A percentile compares a stretch with the other conserved stretches of the same genome.
Conservation (phyloP, 352 stramenopile genomes). For the Phytophthora tubulina region DNA sequence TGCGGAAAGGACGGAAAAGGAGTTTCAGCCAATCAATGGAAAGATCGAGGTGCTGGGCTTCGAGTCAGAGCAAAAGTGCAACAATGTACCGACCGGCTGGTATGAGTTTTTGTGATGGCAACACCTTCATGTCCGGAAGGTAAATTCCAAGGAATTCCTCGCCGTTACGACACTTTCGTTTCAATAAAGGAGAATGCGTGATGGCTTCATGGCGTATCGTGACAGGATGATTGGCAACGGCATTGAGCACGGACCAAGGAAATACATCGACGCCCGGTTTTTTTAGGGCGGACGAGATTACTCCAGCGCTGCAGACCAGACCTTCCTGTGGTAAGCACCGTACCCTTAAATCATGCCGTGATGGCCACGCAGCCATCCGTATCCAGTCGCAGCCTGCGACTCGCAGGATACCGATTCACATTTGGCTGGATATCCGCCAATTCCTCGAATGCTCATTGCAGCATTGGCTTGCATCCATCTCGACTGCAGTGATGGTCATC, state of each 20-base stretch:
- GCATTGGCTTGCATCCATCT: not conserved
- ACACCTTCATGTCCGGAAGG: no score
- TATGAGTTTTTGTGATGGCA: no score
- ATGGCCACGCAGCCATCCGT: not conserved
- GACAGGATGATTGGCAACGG: conserved; percentile 9
- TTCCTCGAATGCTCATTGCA: not conserved
- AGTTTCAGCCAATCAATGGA: no score
- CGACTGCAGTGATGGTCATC: not conserved
- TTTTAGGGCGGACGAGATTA: conserved; percentile 13
- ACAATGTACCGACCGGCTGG: no score
- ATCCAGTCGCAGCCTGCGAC: no score
- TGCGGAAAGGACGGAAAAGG: no score
- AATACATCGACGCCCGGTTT: conserved; percentile 1
- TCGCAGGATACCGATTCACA: conserved; percentile 16
- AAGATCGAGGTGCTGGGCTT: no score
- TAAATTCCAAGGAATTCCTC: no score
- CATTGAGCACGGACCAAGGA: conserved; percentile 6
- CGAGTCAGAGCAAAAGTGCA: no score
- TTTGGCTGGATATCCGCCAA: conserved; percentile 14
- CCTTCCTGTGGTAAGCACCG: conserved; percentile 6
- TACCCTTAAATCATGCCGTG: not conserved
- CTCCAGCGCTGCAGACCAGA: conserved; percentile 4
- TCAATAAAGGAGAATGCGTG: not conserved
- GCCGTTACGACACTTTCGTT: not conserved
- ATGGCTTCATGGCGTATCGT: not conserved